Evolutionary conservation across 176 grass and related monocot species (phyloP).

Genomic region (Rhynchospora tenuis): DNA sequence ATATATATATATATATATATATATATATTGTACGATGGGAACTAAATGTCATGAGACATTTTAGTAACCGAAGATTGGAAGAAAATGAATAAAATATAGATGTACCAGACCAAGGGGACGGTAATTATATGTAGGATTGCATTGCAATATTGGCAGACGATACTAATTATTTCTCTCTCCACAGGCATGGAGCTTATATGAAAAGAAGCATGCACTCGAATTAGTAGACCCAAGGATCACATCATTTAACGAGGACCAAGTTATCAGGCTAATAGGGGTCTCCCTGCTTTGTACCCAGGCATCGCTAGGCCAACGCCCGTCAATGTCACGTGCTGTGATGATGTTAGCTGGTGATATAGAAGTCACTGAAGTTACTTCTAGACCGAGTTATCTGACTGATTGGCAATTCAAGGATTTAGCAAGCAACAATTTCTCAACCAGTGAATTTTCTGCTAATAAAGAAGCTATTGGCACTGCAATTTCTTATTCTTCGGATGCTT

Average conservation of each 20-base stretch:
- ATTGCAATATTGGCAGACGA: too few relatives aligned
- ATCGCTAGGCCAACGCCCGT: slow-evolving; percentile 34
- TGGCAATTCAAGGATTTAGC: slow-evolving; percentile 37
- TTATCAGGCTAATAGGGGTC: slow-evolving; percentile 33
- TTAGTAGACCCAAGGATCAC: slow-evolving; percentile 42
- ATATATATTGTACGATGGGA: too few relatives aligned
- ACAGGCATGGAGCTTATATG: slow-evolving; percentile 58
- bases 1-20: too few relatives aligned
- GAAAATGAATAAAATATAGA: too few relatives aligned
- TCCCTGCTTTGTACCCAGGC: slow-evolving; percentile 52
- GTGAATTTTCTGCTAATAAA: slow-evolving; percentile 14
- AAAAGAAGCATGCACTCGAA: slow-evolving; percentile 31
- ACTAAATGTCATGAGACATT: too few relatives aligned
- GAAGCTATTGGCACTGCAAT: not conserved
- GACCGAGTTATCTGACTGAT: slow-evolving; percentile 57
- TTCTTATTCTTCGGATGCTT: slow-evolving; percentile 5
- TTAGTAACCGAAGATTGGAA: too few relatives aligned
- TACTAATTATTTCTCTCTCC: too few relatives aligned
- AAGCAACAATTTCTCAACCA: slow-evolving; percentile 24
- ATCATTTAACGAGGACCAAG: slow-evolving; percentile 34
- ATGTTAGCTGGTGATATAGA: slow-evolving; percentile 45
- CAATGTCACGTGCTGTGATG: slow-evolving; percentile 53
- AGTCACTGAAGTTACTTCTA: slow-evolving; percentile 24
- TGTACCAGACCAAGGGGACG: too few relatives aligned
- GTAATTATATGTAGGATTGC: too few relatives aligned